Base-by-base conservation (phyloP, 495 filamentous ascomycete species). In the Podospora australis region DNA sequence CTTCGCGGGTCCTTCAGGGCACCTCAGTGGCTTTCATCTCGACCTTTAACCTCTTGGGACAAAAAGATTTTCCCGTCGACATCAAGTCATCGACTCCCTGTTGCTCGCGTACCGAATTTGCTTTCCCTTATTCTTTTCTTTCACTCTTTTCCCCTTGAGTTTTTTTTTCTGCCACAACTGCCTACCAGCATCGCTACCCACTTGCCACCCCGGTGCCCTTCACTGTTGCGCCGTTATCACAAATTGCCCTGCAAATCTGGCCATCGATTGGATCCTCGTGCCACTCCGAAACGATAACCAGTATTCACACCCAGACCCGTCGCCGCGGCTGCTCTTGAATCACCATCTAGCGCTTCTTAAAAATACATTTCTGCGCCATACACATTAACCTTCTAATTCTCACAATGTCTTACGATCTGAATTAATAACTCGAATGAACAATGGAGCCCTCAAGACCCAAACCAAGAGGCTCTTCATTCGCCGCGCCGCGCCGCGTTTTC, bases 401-500 rank as follows among this genome's bases (percentile, higher is more conserved):
- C 44, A 45, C 48, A 19, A 62, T 59, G 60, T 50, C 50, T 41
- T 39, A 40, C 44, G 23, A 52, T 26, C 42, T 40, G 41, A 36
- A 54, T 22, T 55, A 29, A 24, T 13, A 21, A 8, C 16, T 45
- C 9, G 48, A 49, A 30, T 20, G 19, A 30, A 57, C 36, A 20
- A 65, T 67, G 64, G 59, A 62, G 25, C 46, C 35, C 47, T 40
- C 64, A n/a, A 59, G 46, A 39, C 52, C 59, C 23, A 47, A 40
- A n/a, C 52, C 59, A 29, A 47, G 43, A n/a, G 56, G 57, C 38
- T 32, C 54, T 16, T 50, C 57, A 22, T 57, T 62, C 39, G 36
- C 52, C 6, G 56, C 52, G 34, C 66, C 70, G 61, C 69, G 70
- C 49, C 69, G 69, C 41, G 64, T 66, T 36, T 59, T 62, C 21